Evolutionary conservation across 1,284 basidiomycete species (phyloP), one percentile per base, ranked within the genome.

Genomic region (Amylostereum areolatum): DNA sequence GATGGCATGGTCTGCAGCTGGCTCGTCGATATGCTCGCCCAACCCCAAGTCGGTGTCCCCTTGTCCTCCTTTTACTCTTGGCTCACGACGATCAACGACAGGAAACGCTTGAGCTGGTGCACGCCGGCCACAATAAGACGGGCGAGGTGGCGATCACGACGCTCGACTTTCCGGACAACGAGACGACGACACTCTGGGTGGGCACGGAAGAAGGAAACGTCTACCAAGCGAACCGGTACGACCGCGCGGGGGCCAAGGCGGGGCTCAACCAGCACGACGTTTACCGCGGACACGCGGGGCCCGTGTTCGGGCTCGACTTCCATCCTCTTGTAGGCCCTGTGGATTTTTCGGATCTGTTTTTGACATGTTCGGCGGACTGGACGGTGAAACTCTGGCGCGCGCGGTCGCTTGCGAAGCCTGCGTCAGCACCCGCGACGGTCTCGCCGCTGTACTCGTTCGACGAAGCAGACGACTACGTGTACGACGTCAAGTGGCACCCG

Each of bases 401-500:
- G 5, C 89, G 82, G 66, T 81, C 78, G 27, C 69, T 84, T 37
- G 74, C 82, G 45, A 85, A 81, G 66, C 75, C 82, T 24, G 68
- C 69, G 29, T 82, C 83, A 10, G 66, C 73, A 27, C 70, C 73
- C 28, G 77, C 83, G 52, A 67, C 67, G 5, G 75, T 93, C 25
- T 48, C 78, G 1, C 91, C 95, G 1, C 58, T 97, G 18, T 89
- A 94, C 65, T 92, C 89, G 40, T 97, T 97, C 59, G 95, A 99
- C 59, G 95, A 97, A 66, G 87, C 92, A 9, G 92, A 93, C 64
- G 96, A 99, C 65, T 98, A 98, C 64, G 92, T 99, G n/a, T 98
- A 97, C 68, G 96, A 98, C 68, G 94, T 94, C 45, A 89, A 86
- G 63, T 99, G 97, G 97, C 95, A 98, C 65, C 93, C 95, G 2